Evolutionary conservation across 2,329 filamentous ascomycete genomes (phyloP), one percentile per base, ranked within the genome.

Genomic region (Penicillium sp.): DNA sequence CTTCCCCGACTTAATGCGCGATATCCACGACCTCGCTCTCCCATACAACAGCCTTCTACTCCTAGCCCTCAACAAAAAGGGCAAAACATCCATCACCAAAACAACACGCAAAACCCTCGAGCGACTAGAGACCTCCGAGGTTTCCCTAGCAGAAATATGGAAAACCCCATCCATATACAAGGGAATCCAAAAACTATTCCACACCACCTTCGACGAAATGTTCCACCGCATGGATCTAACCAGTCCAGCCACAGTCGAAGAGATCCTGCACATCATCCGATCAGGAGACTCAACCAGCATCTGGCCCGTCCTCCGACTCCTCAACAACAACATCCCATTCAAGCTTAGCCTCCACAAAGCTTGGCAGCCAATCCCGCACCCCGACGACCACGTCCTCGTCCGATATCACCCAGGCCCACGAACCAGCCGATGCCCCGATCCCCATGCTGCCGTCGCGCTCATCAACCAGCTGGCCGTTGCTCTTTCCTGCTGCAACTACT

Each of bases 381-480:
- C 61, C 1, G 57, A 58, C 8, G 57, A 64, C 11, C 64, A 56
- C 35, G 61, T 52, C 6, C 55, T 66, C 8, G 56, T 65, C 10
- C 59, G 56, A 33, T 64, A 66, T 43, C 54, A 66, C 22, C 50
- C 55, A 2, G 53, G 44, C 13, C 54, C 54, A 25, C 55, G 55
- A 28, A 57, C 51, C 22, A 52, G 53, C 18, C 46, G 54, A 29
- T 58, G 52, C 16, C 68, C 69, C 3, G 64, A 64, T 51, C 67
- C 69, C 3, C 57, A 67, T 34, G 64, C 61, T 25, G 71, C 72
- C 12, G 63, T 75, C 14, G 64, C 74, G 25, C 62, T 77, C 41
- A 65, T 78, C 28, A 71, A 78, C 50, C 55, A 69, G 13, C 62
- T 78, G 13, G 77, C 77, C 1, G 60, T 72, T 12, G 66, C 70